Base-by-base conservation (phyloP, 148 eudicot genomes). In the Chenopodium suecicum region DNA sequence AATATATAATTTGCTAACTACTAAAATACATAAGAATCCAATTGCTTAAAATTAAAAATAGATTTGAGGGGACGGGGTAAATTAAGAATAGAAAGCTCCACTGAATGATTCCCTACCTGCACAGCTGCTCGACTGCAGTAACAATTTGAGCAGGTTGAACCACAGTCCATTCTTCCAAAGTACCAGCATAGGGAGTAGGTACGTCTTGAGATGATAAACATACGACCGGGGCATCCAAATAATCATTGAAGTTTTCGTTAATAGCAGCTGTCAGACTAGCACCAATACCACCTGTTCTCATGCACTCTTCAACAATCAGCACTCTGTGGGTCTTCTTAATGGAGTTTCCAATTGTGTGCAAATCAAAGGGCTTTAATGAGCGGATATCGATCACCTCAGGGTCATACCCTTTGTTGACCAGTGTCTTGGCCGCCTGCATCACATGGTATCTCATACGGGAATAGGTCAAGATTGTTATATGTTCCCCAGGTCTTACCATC, bases 361-460 rank as follows among this genome's bases (percentile, higher is more conserved):
- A 92, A 87, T 92, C 98, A 72, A 94, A 92, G 1, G 98, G 98
- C 73, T 94, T 94, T 81, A 93, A 74, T 0, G 98, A 94, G 84
- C 98, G 88, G 72, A 94, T 92, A 81, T 94, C 98, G 79, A 94
- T 94, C 29, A 94, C 97, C 82, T 94, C 98, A 0, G 97, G 94
- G 82, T 94, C 95, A 79, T 92, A 94, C 1, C 98, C 96, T 81
- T 92, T 94, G 89, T 92, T 91, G 44, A 94, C 93, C 73, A 94
- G 81, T 16, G 92, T 94, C 84, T 94, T 94, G 9, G 93, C 91
- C 25, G 97, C 98, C 80, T 94, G 93, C 94, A 91, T 92, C 64
- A 92, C 98, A 67, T 94, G 98, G 82, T 92, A 92, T 78, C 98
- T 89, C 98, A 94, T 94, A 52, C 98, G 74, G n/a, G 98, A 94